Base-by-base conservation (phyloP, 2,329 filamentous ascomycete genomes). In the Cercospora zeina region DNA sequence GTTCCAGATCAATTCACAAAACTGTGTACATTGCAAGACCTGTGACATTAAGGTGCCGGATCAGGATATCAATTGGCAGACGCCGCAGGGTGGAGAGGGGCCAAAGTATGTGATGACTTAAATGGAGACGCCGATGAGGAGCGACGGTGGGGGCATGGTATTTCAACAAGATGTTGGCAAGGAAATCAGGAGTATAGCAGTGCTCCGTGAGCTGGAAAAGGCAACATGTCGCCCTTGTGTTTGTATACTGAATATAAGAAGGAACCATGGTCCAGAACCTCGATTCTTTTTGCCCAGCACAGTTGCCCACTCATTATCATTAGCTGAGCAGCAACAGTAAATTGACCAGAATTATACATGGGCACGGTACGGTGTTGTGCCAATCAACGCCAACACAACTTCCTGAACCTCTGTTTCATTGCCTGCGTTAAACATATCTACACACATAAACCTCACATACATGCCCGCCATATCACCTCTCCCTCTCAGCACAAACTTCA, bases 1-100 rank as follows among this genome's bases (percentile, higher is more conserved):
- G 62, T 99, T 99, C 81, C 93, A 97, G 79, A 99, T 99, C 75
- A 97, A 97, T 73, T 81, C 93, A 54, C 93, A 97, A 77, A 97
- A 97, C 79, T 99, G 95, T 76, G 96, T 99, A 68, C 95, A 99
- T 79, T 99, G 95, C 84, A 99, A 99, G 84, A 99, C 95, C 13
- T 99, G 95, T 76, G 95, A 99, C 77, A 99, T 99, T 80, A 99
- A 99, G 81, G 93, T 91, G 14, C 95, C 95, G 7, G 86, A 88
- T 65, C 95, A 99, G 80, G 95, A 97, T 74, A 97, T 99, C 78
- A 97, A 96, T 39, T 76, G 91, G 91, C 86, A 91, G 70, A 95
- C 95, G 33, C 95, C 95, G 6, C 92, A 97, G 63, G 74, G 95
- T 68, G 95, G 93, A 56, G 95, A 88, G 72, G 85, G 85, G 4